Conservation (phyloP, 768 basidiomycete genomes). For the Pisolithus orientalis region DNA sequence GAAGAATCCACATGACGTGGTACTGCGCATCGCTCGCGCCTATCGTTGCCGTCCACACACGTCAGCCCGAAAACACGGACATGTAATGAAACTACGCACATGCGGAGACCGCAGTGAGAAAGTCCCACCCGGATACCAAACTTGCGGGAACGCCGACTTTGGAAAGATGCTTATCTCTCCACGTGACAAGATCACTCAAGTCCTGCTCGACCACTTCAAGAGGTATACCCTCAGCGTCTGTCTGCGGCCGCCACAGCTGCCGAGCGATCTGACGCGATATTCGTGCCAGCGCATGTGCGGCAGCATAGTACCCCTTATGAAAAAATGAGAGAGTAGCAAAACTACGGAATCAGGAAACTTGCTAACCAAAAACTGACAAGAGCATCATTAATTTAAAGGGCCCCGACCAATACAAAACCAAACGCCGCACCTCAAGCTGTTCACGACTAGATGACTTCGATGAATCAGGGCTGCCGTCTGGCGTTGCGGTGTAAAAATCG, state of each 20-base stretch:
- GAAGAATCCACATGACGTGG: constrained; percentile 86
- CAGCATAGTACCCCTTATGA: constrained; percentile 72
- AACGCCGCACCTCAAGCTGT: constrained; percentile 61
- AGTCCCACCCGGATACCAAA: constrained; percentile 86
- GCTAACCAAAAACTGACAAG: constrained; percentile 60
- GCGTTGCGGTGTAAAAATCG: constrained; percentile 78
- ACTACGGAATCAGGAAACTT: constrained; percentile 3
- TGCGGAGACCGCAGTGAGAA: constrained; percentile 66
- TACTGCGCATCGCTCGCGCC: constrained; percentile 86
- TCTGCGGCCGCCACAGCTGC: constrained; percentile 73
- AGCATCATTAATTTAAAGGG: constrained; percentile 6
- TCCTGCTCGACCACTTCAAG: constrained; percentile 55
- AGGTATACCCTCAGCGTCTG: constrained; percentile 73
- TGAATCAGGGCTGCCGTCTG: constrained; percentile 44
- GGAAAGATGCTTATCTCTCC: constrained; percentile 71
- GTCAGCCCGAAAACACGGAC: neutral
- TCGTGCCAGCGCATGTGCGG: constrained; percentile 77
- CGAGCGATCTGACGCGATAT: constrained; percentile 78
- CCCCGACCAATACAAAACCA: neutral
- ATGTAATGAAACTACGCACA: constrained; percentile 32
- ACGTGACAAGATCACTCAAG: constrained; percentile 52
- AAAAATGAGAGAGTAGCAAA: constrained; percentile 6
- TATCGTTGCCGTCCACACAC: constrained; percentile 10
- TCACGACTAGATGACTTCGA: constrained; percentile 63
- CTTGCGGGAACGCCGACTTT: constrained; percentile 83